Base-by-base conservation (phyloP, 306 rosid species). In the Malus asiatica region DNA sequence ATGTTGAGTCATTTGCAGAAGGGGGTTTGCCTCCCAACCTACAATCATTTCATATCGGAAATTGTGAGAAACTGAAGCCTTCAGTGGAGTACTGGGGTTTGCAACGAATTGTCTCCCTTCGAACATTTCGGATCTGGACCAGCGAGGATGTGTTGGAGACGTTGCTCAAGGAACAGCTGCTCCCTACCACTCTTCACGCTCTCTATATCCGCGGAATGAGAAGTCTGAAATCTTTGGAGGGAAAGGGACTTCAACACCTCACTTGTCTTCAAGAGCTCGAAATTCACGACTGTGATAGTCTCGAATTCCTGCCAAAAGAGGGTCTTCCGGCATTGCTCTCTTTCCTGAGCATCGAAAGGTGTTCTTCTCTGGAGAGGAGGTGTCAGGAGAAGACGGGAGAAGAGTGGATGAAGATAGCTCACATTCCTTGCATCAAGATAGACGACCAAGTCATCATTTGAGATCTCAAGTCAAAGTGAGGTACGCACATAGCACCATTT, bases 281-380 rank as follows among this genome's bases (percentile, higher is more conserved):
- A 1, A 5, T 33, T 6, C 1, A 0, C 2, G 0, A 0, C 10
- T 38, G 42, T 38, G 10, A 1, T 38, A 60, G 19, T 25, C 65
- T 60, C 32, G 4, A 60, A 13, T 60, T 25, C 65, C 35, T 60
- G 65, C 32, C 65, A 13, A 27, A 25, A 25, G 65, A 60, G 65
- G 65, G 35, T 25, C 1, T 25, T 1, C 65, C 19, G 35, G 18
- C 18, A 60, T 60, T 19, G 1, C 19, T 25, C 1, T 2, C 2
- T 60, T 0, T 0, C 0, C 4, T 60, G 33, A 2, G 1, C 0
- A 25, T 60, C 9, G 0, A 0, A 0, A 0, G 0, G 0, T 23
- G 32, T 11, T 0, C 14, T 55, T 20, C 25, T 1, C 32, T 59
- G 33, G 0, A 0, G 8, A 11, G 1, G 14, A 59, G 33, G 65